Evolutionary conservation across 2,329 filamentous ascomycete species (phyloP).

Genomic region (Lojkania enalia): DNA sequence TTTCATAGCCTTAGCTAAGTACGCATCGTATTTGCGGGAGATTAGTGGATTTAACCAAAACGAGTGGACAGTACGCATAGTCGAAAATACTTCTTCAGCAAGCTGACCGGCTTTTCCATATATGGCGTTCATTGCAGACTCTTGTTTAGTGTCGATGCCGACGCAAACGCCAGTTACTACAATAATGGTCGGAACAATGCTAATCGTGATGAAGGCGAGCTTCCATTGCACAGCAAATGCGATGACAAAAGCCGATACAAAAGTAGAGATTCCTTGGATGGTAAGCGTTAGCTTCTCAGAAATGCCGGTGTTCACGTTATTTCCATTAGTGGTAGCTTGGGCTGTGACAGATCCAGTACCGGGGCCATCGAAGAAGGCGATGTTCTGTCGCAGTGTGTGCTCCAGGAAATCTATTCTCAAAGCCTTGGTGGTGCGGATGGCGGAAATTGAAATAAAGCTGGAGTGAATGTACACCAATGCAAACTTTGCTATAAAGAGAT

Average conservation of each 20-base stretch:
- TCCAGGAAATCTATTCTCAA: constrained; percentile 65
- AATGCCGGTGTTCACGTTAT: constrained; percentile 89
- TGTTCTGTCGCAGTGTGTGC: constrained; percentile 58
- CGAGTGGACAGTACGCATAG: constrained; percentile 52
- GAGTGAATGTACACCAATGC: constrained; percentile 58
- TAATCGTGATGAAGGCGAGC: constrained; percentile 73
- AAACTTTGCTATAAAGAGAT: constrained; percentile 70
- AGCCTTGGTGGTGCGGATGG: constrained; percentile 55
- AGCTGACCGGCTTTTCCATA: constrained; percentile 51
- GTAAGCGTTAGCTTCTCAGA: constrained; percentile 49
- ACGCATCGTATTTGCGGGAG: constrained; percentile 48
- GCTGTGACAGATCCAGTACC: constrained; percentile 93
- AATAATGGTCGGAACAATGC: constrained; percentile 52
- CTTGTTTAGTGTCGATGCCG: constrained; percentile 41
- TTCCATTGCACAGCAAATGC: constrained; percentile 93
- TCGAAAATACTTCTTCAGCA: constrained; percentile 56
- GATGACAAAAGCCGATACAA: constrained; percentile 84
- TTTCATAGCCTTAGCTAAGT: constrained; percentile 48
- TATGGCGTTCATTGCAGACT: constrained; percentile 44
- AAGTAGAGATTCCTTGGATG: constrained; percentile 52
- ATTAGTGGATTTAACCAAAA: constrained; percentile 54
- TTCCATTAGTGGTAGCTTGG: constrained; percentile 91
- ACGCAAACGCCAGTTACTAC: constrained; percentile 35
- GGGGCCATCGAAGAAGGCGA: constrained; percentile 69
- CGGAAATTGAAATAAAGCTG: constrained; percentile 52